These are phyloP conservation scores for Wickerhamiella vanderwaltii DNA, from an alignment of 805 yeast species.

Conservation along the genomic window DNA sequence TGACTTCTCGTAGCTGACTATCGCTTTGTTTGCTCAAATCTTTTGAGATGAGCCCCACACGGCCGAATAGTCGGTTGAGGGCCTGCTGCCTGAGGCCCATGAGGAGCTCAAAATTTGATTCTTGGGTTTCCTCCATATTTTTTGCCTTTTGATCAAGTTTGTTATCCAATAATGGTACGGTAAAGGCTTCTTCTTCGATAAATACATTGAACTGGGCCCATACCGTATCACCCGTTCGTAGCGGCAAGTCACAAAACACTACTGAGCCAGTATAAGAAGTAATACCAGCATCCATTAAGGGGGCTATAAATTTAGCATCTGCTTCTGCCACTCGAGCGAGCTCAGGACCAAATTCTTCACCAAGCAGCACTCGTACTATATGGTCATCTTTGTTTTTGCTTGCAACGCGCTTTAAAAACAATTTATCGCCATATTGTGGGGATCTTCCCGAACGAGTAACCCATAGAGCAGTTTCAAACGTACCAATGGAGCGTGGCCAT, in stretches of 20 bases:
- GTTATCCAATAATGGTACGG: constrained; percentile 25
- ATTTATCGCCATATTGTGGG: constrained; percentile 25
- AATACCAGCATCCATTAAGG: constrained; percentile 45
- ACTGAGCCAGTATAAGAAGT: constrained; percentile 45
- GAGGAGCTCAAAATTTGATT: constrained; percentile 41
- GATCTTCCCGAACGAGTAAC: constrained; percentile 27
- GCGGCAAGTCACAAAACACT: constrained; percentile 43
- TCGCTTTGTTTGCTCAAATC: constrained; percentile 21
- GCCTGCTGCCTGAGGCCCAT: constrained; percentile 45
- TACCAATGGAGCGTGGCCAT: constrained; percentile 24
- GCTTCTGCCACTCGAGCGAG: constrained; percentile 68
- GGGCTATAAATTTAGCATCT: constrained; percentile 51
- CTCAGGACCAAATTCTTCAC: constrained; percentile 36
- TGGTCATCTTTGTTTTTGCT: constrained; percentile 17
- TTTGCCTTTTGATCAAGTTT: constrained; percentile 9
- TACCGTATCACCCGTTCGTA: constrained; percentile 69
- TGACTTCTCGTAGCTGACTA: constrained; percentile 32
- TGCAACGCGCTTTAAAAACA: constrained; percentile 21
- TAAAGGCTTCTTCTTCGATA: constrained; percentile 32
- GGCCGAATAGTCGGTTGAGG: constrained; percentile 42
- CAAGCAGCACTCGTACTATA: constrained; percentile 25
- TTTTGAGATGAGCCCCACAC: constrained; percentile 27
- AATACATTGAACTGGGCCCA: constrained; percentile 57
- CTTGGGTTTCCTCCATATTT: constrained; percentile 28
- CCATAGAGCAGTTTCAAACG: constrained; percentile 30